Evolutionary conservation across 805 yeast species (phyloP).

Genomic region (Candida nemodendra): DNA sequence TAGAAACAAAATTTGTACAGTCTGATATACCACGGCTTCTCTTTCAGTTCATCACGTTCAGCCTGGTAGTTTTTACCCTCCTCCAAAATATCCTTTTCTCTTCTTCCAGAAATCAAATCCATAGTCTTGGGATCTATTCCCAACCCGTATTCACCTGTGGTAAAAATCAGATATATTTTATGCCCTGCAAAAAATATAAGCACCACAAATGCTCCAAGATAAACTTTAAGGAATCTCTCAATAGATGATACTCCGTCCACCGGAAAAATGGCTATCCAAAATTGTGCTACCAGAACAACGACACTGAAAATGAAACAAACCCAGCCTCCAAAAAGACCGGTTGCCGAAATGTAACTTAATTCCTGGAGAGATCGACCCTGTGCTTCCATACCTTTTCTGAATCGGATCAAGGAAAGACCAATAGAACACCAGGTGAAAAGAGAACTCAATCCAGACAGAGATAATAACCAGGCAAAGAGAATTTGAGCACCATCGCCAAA

Average conservation of each 20-base stretch:
- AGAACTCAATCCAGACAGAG: slow-evolving; percentile 48
- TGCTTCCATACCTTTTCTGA: slow-evolving; percentile 43
- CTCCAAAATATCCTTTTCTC: slow-evolving; percentile 18
- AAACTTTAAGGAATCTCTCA: slow-evolving; percentile 42
- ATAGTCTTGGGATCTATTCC: slow-evolving; percentile 19
- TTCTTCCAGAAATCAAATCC: slow-evolving; percentile 24
- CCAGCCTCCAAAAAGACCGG: slow-evolving; percentile 43
- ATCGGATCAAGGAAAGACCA: slow-evolving; percentile 42
- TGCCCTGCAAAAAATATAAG: slow-evolving; percentile 43
- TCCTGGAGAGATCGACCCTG: slow-evolving; percentile 43
- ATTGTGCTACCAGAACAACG: slow-evolving; percentile 42
- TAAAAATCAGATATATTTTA: slow-evolving; percentile 29
- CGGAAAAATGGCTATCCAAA: slow-evolving; percentile 50
- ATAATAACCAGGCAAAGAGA: slow-evolving; percentile 49
- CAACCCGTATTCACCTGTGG: slow-evolving; percentile 10
- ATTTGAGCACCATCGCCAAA: slow-evolving; percentile 35
- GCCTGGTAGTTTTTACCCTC: slow-evolving; percentile 37
- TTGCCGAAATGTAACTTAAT: slow-evolving; percentile 41
- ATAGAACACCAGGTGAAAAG: slow-evolving; percentile 52
- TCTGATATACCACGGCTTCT: slow-evolving; percentile 32
- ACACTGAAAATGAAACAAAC: slow-evolving; percentile 37
- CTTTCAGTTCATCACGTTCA: slow-evolving; percentile 42
- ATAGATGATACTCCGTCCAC: slow-evolving; percentile 32
- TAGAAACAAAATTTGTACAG: slow-evolving; percentile 47
- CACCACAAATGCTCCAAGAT: slow-evolving; percentile 47